Evolutionary conservation across 192 early-diverging fungal species (phyloP).

Genomic region (Oehlia diaphana): DNA sequence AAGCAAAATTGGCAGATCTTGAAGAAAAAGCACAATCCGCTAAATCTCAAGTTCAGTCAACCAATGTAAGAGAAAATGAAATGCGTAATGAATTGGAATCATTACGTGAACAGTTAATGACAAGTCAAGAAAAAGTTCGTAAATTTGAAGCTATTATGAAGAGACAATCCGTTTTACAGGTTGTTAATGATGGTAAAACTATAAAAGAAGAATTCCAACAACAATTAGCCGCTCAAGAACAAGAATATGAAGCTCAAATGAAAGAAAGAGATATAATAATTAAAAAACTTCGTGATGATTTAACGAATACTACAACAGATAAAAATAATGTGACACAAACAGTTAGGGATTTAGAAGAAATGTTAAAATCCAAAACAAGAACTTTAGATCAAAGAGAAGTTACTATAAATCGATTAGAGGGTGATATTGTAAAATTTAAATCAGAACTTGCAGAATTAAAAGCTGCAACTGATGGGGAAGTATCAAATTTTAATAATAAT

Average conservation of each 20-base stretch:
- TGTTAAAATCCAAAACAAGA: conserved; percentile 40
- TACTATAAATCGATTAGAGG: conserved; percentile 34
- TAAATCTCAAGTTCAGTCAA: conserved; percentile 16
- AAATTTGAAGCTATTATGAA: conserved; percentile 44
- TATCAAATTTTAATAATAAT: background rate
- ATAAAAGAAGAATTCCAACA: conserved; percentile 32
- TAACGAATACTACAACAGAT: background rate
- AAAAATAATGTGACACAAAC: conserved; percentile 2
- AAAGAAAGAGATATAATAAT: conserved; percentile 31
- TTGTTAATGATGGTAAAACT: conserved; percentile 35
- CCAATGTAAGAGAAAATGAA: conserved; percentile 27
- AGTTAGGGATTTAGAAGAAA: conserved; percentile 32
- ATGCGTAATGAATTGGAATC: conserved; percentile 37
- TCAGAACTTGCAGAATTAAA: conserved; percentile 9
- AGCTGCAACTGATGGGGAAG: background rate
- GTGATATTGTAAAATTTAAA: conserved; percentile 26
- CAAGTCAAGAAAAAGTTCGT: conserved; percentile 33
- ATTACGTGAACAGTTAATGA: conserved; percentile 30
- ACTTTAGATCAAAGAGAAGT: conserved; percentile 39
- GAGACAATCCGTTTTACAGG: conserved; percentile 39
- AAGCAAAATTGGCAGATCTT: conserved; percentile 31
- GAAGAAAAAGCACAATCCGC: conserved; percentile 37
- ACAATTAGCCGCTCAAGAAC: conserved; percentile 29
- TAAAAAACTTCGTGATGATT: conserved; percentile 13
- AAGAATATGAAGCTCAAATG: conserved; percentile 32